Base-by-base conservation (phyloP, 441 rosid species). In the Biscutella laevigata region DNA sequence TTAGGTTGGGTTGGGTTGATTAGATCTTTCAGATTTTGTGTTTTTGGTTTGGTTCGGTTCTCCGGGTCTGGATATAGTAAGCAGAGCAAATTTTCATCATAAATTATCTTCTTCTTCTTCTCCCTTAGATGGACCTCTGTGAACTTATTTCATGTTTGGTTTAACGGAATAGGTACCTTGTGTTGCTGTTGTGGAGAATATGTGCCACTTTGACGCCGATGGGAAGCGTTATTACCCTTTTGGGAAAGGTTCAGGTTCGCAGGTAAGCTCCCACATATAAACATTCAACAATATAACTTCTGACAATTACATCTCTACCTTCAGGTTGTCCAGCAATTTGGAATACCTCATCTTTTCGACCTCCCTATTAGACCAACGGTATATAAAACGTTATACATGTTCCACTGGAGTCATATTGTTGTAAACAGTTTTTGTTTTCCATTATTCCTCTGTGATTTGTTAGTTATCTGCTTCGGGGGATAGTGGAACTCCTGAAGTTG, bases 391-490 rank as follows among this genome's bases (percentile, higher is more conserved):
- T 12, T 21, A 24, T 3, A n/a, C 4, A 29, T n/a, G n/a, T n/a
- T n/a, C n/a, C n/a, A n/a, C n/a, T n/a, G n/a, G n/a, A n/a, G n/a
- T n/a, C n/a, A n/a, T n/a, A n/a, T n/a, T n/a, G n/a, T n/a, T n/a
- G n/a, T 42, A 35, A 42, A 17, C 14, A 8, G 37, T 4, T 25
- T 26, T 6, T 27, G 2, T 4, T 22, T 10, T 11, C n/a, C n/a
- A n/a, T n/a, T n/a, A 2, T 43, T 17, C 3, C 37, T 21, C 4
- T 29, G 14, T 51, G 55, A 51, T 22, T 44, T n/a, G 29, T 26
- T 62, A 89, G 97, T 69, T 91, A 69, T 87, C 96, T 37, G 90
- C 98, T 71, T 91, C 98, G 10, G 95, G 98, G 43, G 98, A 91
- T 71, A 74, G 87, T 51, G 98, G 96, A 72, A 75, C 58, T 35